Evolutionary conservation across 495 filamentous ascomycete genomes (phyloP).

Genomic region (Penicillium steckii): DNA sequence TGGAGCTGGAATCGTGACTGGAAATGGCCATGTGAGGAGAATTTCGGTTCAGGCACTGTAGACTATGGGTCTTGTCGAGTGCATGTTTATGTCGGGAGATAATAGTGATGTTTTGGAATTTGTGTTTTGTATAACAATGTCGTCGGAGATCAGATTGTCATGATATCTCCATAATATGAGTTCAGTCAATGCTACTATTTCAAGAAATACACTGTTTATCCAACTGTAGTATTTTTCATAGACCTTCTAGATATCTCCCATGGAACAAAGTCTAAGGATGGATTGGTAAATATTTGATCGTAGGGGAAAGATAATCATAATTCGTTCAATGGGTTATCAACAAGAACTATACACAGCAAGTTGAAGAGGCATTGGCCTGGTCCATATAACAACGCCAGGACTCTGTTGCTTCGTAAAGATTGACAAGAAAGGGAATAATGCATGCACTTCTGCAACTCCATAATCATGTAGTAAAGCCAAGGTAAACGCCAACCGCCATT

Average conservation of each 20-base stretch:
- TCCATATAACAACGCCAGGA: neutral
- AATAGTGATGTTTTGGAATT: neutral
- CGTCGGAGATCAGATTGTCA: neutral
- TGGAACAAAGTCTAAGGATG: no score
- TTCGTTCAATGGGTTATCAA: neutral
- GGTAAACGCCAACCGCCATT: neutral
- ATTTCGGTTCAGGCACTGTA: slow-evolving; percentile 29
- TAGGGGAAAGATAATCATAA: neutral
- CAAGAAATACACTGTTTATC: no score
- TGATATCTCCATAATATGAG: slow-evolving; percentile 1
- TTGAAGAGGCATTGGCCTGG: neutral
- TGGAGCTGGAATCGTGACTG: slow-evolving; percentile 30
- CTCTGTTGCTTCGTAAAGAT: neutral
- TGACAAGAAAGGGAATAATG: neutral
- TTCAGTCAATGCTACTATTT: slow-evolving; percentile 5
- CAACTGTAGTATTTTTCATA: neutral
- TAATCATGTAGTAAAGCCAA: neutral
- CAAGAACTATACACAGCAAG: neutral
- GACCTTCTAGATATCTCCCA: neutral
- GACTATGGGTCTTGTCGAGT: neutral
- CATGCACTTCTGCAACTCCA: neutral
- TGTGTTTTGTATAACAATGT: neutral
- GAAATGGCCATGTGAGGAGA: slow-evolving; percentile 25
- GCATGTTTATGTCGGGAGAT: slow-evolving; percentile 1
- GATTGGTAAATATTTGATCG: no score